A percentile compares a stretch with the other conserved stretches of the same genome.
phyloP scores from a whole-genome alignment of 2,329 filamentous ascomycete species.

The Rachicladosporium sp. region DNA sequence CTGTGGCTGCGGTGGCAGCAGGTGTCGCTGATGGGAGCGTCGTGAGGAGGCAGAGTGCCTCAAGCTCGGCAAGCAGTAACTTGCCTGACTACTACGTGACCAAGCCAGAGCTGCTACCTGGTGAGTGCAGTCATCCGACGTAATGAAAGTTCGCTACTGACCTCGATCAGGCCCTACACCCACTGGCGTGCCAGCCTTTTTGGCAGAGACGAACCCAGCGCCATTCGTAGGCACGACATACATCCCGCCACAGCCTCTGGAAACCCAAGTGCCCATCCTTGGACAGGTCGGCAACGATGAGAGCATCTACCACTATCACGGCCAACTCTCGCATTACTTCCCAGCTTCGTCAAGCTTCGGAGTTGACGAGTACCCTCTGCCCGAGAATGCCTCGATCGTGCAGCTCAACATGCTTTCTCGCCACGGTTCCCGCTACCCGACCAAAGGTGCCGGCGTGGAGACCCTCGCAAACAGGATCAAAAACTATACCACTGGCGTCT shows the following conservation, averaged over 20 bases:
- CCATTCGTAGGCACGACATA: slow-evolving; percentile 51
- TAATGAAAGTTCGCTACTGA: neutral
- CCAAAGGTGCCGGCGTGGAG: slow-evolving; percentile 43
- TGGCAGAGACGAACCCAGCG: slow-evolving; percentile 58
- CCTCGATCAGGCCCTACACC: slow-evolving; percentile 46
- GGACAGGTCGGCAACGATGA: slow-evolving; percentile 39
- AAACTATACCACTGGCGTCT: slow-evolving; percentile 31
- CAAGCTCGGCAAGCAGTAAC: slow-evolving; percentile 14
- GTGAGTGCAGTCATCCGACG: slow-evolving; percentile 8
- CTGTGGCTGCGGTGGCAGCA: slow-evolving; percentile 14
- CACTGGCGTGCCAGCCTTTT: slow-evolving; percentile 57
- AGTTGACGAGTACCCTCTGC: slow-evolving; percentile 59
- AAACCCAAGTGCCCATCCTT: slow-evolving; percentile 56
- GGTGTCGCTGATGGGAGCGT: slow-evolving; percentile 13
- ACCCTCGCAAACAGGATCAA: slow-evolving; percentile 46
- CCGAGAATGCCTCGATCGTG: slow-evolving; percentile 52
- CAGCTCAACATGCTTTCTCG: slow-evolving; percentile 63
- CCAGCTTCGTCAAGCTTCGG: slow-evolving; percentile 59
- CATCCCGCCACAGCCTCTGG: slow-evolving; percentile 56
- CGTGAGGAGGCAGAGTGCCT: slow-evolving; percentile 9
- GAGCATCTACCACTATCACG: slow-evolving; percentile 61
- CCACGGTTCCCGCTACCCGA: slow-evolving; percentile 64
- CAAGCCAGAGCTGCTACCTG: slow-evolving; percentile 40
- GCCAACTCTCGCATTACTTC: slow-evolving; percentile 56
- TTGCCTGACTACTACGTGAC: slow-evolving; percentile 55